Base-by-base conservation (phyloP, 306 rosid genomes). In the Ormosia emarginata region DNA sequence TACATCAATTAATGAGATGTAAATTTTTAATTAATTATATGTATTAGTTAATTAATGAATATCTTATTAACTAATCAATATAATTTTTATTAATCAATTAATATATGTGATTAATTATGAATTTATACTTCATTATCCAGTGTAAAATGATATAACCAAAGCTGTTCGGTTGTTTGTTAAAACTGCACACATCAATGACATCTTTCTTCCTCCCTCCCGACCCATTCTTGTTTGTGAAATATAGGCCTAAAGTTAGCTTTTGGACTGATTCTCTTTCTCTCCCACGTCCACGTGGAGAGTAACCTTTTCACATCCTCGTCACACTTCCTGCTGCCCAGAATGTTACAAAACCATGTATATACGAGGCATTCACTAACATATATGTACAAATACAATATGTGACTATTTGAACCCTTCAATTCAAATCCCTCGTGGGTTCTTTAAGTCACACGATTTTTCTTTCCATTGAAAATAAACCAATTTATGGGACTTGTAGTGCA, bases 371-470 rank as follows among this genome's bases (percentile, higher is more conserved):
- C 53, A 55, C 11, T 24, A 2, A 24, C 46, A n/a, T 33, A 55
- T 13, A 69, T 3, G 3, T 34, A 33, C 17, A 15, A 1, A 2
- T 34, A 33, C 17, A 15, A 1, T 36, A 43, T 59, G 46, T 59
- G 72, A 59, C 37, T 13, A 52, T 71, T 84, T 81, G 73, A 61
- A 81, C 73, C 44, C 79, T 79, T 86, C 82, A 69, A 74, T 84
- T 82, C 82, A 87, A 87, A 71, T 15, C 55, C 80, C 80, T 82
- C 82, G 75, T 67, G 77, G 65, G n/a, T 40, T 63, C 79, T 69
- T 13, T 52, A 32, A 80, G 79, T 77, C 69, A 11, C 14, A 1
- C 2, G 3, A 59, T 78, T n/a, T n/a, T 7, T 66, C 18, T 29
- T 12, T 55, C 79, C 37, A 79, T 56, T 86, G 77, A 63, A 79